Conservation (phyloP, 495 filamentous ascomycete genomes). For the Clohesyomyces aquaticus region DNA sequence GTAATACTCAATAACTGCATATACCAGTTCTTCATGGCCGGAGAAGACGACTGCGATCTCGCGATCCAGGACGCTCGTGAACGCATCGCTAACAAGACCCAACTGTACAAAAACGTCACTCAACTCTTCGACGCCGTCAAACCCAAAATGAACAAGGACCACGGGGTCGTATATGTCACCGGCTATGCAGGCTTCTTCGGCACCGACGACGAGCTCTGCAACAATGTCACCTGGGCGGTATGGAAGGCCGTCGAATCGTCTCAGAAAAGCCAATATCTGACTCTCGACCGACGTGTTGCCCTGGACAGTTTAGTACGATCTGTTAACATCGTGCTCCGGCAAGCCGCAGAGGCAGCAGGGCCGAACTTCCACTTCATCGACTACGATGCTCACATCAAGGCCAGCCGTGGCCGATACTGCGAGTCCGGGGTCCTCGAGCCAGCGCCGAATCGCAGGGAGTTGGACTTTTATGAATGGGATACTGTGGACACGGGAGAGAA, state of each 20-base stretch:
- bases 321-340: constrained; percentile 22
- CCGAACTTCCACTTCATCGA: constrained; percentile 29
- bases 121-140: constrained; percentile 11
- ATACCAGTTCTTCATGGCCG: constrained; percentile 35
- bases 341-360: constrained; percentile 13
- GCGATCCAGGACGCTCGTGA: constrained; percentile 14
- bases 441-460: constrained; percentile 22
- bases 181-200: constrained; percentile 37
- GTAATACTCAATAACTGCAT: constrained; percentile 33
- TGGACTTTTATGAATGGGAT: constrained; percentile 36
- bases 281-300: constrained; percentile 5
- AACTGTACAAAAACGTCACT: constrained; percentile 22
- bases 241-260: constrained; percentile 13
- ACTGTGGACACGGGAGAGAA: constrained; percentile 30
- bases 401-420: constrained; percentile 28
- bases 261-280: constrained; percentile 23
- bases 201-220: constrained; percentile 27
- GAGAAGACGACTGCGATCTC: constrained; percentile 17
- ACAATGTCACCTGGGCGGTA: constrained; percentile 34
- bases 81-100: constrained; percentile 10
- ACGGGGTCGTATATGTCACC: constrained; percentile 29
- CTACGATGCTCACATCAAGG: constrained; percentile 20
- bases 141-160: constrained; percentile 14
- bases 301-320: constrained; percentile 23
- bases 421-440: constrained; percentile 32